Conservation (phyloP, 1,284 basidiomycete genomes). For the Pseudozyma sp. region DNA sequence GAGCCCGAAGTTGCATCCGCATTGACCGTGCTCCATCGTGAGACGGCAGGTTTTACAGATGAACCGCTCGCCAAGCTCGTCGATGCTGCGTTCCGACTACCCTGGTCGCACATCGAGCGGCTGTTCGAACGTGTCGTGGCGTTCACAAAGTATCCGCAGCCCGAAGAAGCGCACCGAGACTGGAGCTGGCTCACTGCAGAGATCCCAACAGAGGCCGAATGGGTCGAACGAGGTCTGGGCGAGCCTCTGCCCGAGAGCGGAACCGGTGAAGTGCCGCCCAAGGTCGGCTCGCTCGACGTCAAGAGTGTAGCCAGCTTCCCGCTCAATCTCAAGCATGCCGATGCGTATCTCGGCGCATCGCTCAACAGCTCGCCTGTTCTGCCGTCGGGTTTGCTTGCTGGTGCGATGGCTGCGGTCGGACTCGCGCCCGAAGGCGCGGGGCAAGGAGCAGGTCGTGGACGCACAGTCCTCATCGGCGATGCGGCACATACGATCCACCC, state of each 20-base stretch:
- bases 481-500: conserved; percentile 96
- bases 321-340: conserved; percentile 85
- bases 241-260: conserved; percentile 44
- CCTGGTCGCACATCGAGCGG: conserved; percentile 79
- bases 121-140: conserved; percentile 76
- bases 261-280: conserved; percentile 74
- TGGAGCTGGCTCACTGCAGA: conserved; percentile 51
- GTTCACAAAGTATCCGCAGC: conserved; percentile 65
- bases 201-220: conserved; percentile 40
- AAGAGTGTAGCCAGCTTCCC: conserved; percentile 91
- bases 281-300: conserved; percentile 78
- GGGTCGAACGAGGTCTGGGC: conserved; percentile 39
- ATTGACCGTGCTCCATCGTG: conserved; percentile 76
- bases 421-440: conserved; percentile 52
- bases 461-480: conserved; percentile 92
- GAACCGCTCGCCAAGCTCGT: conserved; percentile 80
- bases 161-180: conserved; percentile 13
- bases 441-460: conserved; percentile 70
- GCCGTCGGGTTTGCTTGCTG: conserved; percentile 45
- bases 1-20: conserved; percentile 80
- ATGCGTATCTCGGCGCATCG: conserved; percentile 80
- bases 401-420: conserved; percentile 49
- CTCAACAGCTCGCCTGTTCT: conserved; percentile 39
- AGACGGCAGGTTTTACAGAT: conserved; percentile 58
- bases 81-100: conserved; percentile 90